Percentiles rank a stretch among this genome's conserved stretches.
phyloP scores from a whole-genome alignment of 495 filamentous ascomycete genomes.

The Lasiosphaeris hirsuta region DNA sequence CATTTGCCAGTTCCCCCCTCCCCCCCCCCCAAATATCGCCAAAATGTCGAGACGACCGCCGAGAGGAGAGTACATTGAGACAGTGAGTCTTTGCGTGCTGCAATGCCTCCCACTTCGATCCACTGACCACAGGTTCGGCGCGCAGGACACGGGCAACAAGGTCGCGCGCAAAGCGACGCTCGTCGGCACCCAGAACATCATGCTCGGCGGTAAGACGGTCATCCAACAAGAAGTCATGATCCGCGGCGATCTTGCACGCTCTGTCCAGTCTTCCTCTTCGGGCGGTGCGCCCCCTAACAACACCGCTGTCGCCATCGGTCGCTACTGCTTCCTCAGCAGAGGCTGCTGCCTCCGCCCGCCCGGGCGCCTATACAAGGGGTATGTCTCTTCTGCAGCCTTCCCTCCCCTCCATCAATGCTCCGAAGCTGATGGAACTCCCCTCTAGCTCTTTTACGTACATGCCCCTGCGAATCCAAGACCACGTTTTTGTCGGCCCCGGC shows the following conservation, averaged over 20 bases:
- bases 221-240: conserved; percentile 90
- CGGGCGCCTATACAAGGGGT: conserved; percentile 66
- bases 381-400: conserved; percentile 8
- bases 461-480: conserved; percentile 86
- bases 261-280: conserved; percentile 37
- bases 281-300: conserved; percentile 40
- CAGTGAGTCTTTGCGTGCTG: conserved; percentile 50
- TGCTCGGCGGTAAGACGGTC: conserved; percentile 91
- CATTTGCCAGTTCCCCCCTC: neutral
- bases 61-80: conserved; percentile 94
- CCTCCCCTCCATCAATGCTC: neutral
- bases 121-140: conserved; percentile 1
- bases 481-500: conserved; percentile 77
- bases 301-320: conserved; percentile 79
- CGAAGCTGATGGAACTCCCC: neutral
- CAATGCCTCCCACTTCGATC: neutral
- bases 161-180: conserved; percentile 87
- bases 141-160: conserved; percentile 94
- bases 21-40: conserved; percentile 4
- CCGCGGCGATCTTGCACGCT: conserved; percentile 80
- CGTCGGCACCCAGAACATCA: conserved; percentile 94
- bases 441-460: conserved; percentile 63
- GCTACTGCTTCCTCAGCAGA: conserved; percentile 80
- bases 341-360: conserved; percentile 74
- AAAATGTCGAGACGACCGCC: conserved; percentile 71